Evolutionary conservation across 1,284 basidiomycete genomes (phyloP).

Genomic region (Ustilago loliicola): DNA sequence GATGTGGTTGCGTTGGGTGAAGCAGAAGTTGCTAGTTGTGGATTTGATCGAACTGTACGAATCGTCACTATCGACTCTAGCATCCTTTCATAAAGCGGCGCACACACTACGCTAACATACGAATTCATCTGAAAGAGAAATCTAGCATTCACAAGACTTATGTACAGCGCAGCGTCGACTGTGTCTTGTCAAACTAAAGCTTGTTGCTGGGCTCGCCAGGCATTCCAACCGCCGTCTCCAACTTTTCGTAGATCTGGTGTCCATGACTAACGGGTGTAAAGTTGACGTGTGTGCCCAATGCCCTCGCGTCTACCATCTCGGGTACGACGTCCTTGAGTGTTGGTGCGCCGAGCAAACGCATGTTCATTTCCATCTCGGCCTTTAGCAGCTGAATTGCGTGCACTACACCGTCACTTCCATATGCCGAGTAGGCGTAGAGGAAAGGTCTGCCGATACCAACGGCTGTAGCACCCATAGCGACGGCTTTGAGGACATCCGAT

Average conservation of each 20-base stretch:
- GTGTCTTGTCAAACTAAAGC: too few species aligned
- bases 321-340: constrained; percentile 80
- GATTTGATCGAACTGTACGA: constrained; percentile 61
- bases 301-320: constrained; percentile 79
- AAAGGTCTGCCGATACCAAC: constrained; percentile 91
- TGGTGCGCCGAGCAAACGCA: constrained; percentile 83
- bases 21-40: constrained; percentile 56
- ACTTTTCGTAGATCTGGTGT: constrained; percentile 58
- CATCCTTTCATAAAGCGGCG: neutral
- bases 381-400: constrained; percentile 79
- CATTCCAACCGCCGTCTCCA: constrained; percentile 60
- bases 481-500: constrained; percentile 82
- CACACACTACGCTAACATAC: too few species aligned
- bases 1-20: constrained; percentile 54
- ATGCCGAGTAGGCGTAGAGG: constrained; percentile 90
- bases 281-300: constrained; percentile 73
- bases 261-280: constrained; percentile 50
- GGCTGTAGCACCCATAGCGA: constrained; percentile 90
- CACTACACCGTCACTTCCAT: constrained; percentile 83
- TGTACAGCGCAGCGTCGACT: neutral
- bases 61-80: constrained; percentile 18
- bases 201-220: constrained; percentile 50
- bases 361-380: constrained; percentile 83
- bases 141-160: neutral
- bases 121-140: neutral